Percentiles rank a stretch among this genome's conserved stretches.
These are phyloP conservation scores for Penicillium corylophilum DNA, from an alignment of 2,329 filamentous ascomycete genomes.

Conservation along the genomic window DNA sequence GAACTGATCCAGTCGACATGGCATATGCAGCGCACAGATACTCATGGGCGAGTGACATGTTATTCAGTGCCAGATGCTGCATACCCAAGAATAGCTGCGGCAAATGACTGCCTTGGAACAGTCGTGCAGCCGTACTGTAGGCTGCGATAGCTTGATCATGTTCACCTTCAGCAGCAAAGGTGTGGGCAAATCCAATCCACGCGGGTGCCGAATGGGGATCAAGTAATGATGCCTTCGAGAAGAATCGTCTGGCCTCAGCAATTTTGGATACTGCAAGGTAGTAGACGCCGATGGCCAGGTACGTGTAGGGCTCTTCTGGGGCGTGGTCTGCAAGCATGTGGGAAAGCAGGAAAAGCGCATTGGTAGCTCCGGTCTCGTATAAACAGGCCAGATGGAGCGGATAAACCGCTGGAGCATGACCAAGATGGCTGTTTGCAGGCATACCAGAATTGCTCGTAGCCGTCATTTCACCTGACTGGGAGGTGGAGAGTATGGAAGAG, in stretches of 20 bases:
- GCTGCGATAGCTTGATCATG: slow-evolving; percentile 98
- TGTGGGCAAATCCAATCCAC: slow-evolving; percentile 99
- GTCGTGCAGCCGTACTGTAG: slow-evolving; percentile 87
- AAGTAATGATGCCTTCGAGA: slow-evolving; percentile 96
- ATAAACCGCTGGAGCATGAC: slow-evolving; percentile 60
- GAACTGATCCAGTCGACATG: slow-evolving; percentile 46
- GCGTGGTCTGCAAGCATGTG: slow-evolving; percentile 91
- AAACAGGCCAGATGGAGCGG: slow-evolving; percentile 89
- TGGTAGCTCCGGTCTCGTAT: slow-evolving; percentile 82
- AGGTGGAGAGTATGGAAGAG: slow-evolving; percentile 73
- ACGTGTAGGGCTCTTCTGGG: slow-evolving; percentile 85
- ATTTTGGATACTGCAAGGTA: slow-evolving; percentile 88
- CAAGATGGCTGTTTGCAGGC: slow-evolving; percentile 39
- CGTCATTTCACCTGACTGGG: slow-evolving; percentile 76
- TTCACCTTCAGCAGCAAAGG: slow-evolving; percentile 94
- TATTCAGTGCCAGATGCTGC: slow-evolving; percentile 96
- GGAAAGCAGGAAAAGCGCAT: slow-evolving; percentile 84
- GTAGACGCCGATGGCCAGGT: slow-evolving; percentile 92
- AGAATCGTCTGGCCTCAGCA: slow-evolving; percentile 90
- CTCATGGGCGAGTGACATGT: slow-evolving; percentile 89
- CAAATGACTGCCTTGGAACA: slow-evolving; percentile 96
- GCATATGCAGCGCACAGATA: slow-evolving; percentile 88
- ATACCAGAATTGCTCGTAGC: slow-evolving; percentile 27
- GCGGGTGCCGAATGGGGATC: slow-evolving; percentile 95
- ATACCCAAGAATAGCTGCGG: slow-evolving; percentile 96